phyloP scores from a whole-genome alignment of 2,329 filamentous ascomycete genomes.

The Xylaria sp. region DNA sequence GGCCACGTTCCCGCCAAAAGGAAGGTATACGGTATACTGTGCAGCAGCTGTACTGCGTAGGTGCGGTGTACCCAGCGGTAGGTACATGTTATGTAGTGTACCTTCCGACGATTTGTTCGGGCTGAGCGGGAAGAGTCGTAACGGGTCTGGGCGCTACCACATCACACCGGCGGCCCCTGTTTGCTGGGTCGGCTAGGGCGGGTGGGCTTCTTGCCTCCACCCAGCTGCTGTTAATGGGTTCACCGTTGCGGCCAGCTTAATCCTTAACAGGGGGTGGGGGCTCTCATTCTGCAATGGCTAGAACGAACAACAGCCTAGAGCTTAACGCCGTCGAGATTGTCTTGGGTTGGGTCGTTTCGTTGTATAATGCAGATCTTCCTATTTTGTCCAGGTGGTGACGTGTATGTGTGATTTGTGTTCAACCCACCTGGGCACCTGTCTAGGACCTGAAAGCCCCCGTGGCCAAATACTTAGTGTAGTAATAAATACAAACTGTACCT shows the following conservation, averaged over 20 bases:
- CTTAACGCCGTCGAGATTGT: background rate
- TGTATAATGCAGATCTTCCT: conserved; percentile 11
- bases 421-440: background rate
- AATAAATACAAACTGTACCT: too few relatives aligned
- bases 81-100: too few relatives aligned
- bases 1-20: background rate
- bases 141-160: background rate
- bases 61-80: background rate
- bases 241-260: background rate
- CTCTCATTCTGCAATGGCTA: background rate
- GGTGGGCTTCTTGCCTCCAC: background rate
- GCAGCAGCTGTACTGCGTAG: too few relatives aligned
- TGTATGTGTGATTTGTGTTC: conserved; percentile 12
- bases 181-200: conserved; percentile 6
- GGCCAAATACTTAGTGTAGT: background rate
- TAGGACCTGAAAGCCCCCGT: background rate
- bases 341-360: too few relatives aligned
- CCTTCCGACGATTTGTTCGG: conserved; percentile 10
- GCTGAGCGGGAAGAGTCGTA: conserved; percentile 27
- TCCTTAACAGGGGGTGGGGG: conserved; percentile 8
- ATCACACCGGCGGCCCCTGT: background rate
- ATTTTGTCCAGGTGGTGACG: conserved; percentile 6
- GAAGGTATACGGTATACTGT: background rate
- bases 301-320: background rate
- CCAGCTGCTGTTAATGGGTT: conserved; percentile 9